A percentile compares a stretch with the other conserved stretches of the same genome.
phyloP scores from a whole-genome alignment of 306 rosid genomes.

The Cicer chorassanicum region DNA sequence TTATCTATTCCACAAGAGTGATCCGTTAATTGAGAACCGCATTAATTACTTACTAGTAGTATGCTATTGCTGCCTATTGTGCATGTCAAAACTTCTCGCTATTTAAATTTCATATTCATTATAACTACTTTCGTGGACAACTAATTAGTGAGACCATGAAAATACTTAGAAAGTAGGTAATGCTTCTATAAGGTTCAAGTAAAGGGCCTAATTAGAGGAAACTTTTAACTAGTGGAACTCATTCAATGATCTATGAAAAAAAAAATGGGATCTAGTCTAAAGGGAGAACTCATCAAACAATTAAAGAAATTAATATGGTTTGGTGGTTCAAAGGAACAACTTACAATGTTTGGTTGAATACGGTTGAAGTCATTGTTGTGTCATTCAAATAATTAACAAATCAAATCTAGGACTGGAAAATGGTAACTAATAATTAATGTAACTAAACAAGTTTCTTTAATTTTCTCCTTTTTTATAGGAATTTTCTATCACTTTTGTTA shows the following conservation, averaged over 20 bases:
- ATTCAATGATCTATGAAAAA: conserved; percentile 25
- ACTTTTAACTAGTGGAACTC: conserved; percentile 9
- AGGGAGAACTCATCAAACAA: conserved; percentile 20
- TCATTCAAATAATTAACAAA: conserved; percentile 17
- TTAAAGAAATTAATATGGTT: neutral
- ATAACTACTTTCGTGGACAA: conserved; percentile 24
- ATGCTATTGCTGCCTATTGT: conserved; percentile 18
- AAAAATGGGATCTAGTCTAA: neutral
- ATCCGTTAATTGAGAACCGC: conserved; percentile 18
- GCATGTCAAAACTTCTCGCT: conserved; percentile 34
- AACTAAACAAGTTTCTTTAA: no score
- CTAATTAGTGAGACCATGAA: conserved; percentile 8
- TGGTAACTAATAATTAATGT: no score
- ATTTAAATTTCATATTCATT: conserved; percentile 15
- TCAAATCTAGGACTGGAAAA: neutral
- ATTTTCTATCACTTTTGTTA: neutral
- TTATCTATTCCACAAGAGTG: neutral
- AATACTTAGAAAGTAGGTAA: conserved; percentile 12
- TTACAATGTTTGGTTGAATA: neutral
- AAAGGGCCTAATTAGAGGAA: neutral
- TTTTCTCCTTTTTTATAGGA: neutral
- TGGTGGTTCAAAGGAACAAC: conserved; percentile 1
- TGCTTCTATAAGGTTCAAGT: conserved; percentile 30
- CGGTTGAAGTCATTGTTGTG: neutral
- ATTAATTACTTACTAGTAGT: conserved; percentile 3